Conservation (phyloP, 2,329 filamentous ascomycete genomes). For the Colletotrichum karsti region DNA sequence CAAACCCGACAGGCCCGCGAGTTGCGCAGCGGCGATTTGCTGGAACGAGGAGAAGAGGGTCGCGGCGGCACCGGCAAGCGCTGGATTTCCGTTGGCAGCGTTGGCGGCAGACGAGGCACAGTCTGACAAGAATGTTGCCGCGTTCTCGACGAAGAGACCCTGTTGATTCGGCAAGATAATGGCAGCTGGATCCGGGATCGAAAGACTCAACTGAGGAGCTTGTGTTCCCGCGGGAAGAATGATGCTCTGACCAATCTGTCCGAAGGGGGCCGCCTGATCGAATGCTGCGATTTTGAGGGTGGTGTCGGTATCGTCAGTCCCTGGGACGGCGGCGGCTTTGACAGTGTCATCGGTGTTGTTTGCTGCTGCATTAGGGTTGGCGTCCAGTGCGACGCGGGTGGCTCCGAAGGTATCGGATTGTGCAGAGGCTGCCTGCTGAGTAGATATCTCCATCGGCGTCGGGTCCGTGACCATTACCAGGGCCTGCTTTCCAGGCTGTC, state of each 20-base stretch:
- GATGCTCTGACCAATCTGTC: conserved; percentile 41
- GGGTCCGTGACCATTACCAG: conserved; percentile 49
- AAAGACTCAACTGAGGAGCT: conserved; percentile 39
- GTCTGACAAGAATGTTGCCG: conserved; percentile 41
- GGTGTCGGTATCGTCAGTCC: conserved; percentile 15
- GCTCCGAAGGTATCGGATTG: conserved; percentile 33
- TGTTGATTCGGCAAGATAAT: conserved; percentile 45
- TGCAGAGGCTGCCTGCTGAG: conserved; percentile 31
- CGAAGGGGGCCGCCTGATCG: conserved; percentile 43
- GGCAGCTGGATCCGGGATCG: conserved; percentile 46
- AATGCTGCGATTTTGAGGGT: conserved; percentile 33
- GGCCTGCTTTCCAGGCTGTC: conserved; percentile 40
- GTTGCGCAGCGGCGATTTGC: conserved; percentile 37
- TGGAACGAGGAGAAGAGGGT: conserved; percentile 37
- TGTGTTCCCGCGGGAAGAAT: conserved; percentile 43
- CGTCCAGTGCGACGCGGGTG: neutral
- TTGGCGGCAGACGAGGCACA: conserved; percentile 38
- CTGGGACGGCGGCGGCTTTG: conserved; percentile 31
- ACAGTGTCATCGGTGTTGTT: conserved; percentile 26
- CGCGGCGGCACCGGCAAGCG: conserved; percentile 3
- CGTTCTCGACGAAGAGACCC: conserved; percentile 43
- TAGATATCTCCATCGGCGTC: conserved; percentile 43
- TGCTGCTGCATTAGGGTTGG: neutral
- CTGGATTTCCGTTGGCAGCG: conserved; percentile 23
- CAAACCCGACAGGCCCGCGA: conserved; percentile 32